Conservation (phyloP, 495 filamentous ascomycete genomes). For the Choiromyces venosus region DNA sequence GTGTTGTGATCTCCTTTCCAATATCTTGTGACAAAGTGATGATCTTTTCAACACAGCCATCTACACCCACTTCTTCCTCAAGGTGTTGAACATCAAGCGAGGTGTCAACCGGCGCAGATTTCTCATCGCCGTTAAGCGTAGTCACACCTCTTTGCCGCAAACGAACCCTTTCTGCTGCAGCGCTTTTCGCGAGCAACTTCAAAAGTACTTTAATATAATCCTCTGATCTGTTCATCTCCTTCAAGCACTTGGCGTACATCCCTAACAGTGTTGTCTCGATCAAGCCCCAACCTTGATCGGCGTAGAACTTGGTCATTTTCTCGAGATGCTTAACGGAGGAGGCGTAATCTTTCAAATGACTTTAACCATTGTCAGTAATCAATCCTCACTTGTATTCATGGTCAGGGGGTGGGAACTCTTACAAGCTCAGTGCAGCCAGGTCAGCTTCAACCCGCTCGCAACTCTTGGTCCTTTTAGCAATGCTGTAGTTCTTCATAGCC, state of each 20-base stretch:
- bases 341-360: conserved; percentile 62
- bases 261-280: conserved; percentile 77
- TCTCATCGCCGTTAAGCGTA: conserved; percentile 13
- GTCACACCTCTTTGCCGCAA: conserved; percentile 44
- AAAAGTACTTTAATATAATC: conserved; percentile 74
- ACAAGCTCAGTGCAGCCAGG: conserved; percentile 76
- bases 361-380: conserved; percentile 26
- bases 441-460: conserved; percentile 74
- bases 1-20: conserved; percentile 59
- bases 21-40: conserved; percentile 58
- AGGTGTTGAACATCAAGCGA: conserved; percentile 38
- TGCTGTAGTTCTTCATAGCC: conserved; percentile 55
- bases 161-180: conserved; percentile 52
- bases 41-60: conserved; percentile 61
- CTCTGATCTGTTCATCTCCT: conserved; percentile 65
- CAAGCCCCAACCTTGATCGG: conserved; percentile 68
- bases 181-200: conserved; percentile 68
- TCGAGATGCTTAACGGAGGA: conserved; percentile 74
- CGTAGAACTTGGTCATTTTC: conserved; percentile 75
- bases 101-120: conserved; percentile 2
- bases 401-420: conserved; percentile 41
- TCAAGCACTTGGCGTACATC: conserved; percentile 79
- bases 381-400: neutral
- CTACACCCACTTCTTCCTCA: conserved; percentile 54
- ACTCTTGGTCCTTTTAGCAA: conserved; percentile 69